phyloP scores from a whole-genome alignment of 2,329 filamentous ascomycete species.

The Aphanocladium album region DNA sequence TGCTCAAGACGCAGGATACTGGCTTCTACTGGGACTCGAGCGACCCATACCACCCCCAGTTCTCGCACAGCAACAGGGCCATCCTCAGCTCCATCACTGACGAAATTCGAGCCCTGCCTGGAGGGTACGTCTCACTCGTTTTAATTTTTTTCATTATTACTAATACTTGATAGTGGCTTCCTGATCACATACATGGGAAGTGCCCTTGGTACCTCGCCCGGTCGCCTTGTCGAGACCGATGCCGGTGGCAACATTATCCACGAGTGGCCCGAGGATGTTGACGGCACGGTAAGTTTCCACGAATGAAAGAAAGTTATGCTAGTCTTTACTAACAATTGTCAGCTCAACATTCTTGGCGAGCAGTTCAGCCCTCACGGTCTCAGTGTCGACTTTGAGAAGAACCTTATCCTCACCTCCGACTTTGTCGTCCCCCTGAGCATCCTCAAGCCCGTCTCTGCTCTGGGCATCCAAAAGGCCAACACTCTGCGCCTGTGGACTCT shows the following conservation, averaged over 20 bases:
- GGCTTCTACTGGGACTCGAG: constrained; percentile 57
- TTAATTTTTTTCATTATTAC: background rate
- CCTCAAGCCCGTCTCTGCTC: constrained; percentile 47
- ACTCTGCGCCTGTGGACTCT: constrained; percentile 58
- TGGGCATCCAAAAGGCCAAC: constrained; percentile 49
- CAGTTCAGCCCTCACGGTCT: constrained; percentile 60
- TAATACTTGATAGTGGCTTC: constrained; percentile 37
- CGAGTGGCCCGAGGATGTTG: constrained; percentile 56
- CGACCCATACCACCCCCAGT: constrained; percentile 54
- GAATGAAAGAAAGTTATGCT: background rate
- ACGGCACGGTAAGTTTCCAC: constrained; percentile 26
- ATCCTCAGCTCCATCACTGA: constrained; percentile 55
- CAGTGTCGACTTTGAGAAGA: constrained; percentile 51
- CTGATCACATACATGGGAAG: constrained; percentile 60
- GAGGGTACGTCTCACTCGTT: constrained; percentile 33
- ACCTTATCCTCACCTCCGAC: constrained; percentile 56
- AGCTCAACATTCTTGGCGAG: constrained; percentile 51
- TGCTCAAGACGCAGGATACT: constrained; percentile 57
- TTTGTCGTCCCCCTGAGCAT: constrained; percentile 58
- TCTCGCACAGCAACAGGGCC: constrained; percentile 56
- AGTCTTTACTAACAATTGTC: background rate
- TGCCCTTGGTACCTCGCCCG: constrained; percentile 52
- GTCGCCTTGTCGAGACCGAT: constrained; percentile 57
- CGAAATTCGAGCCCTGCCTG: constrained; percentile 59
- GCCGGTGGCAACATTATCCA: constrained; percentile 55